Evolutionary conservation across 345 rosid genomes (phyloP), one percentile per base, ranked within the genome.

Genomic region (Xanthoceras sorbifolium): DNA sequence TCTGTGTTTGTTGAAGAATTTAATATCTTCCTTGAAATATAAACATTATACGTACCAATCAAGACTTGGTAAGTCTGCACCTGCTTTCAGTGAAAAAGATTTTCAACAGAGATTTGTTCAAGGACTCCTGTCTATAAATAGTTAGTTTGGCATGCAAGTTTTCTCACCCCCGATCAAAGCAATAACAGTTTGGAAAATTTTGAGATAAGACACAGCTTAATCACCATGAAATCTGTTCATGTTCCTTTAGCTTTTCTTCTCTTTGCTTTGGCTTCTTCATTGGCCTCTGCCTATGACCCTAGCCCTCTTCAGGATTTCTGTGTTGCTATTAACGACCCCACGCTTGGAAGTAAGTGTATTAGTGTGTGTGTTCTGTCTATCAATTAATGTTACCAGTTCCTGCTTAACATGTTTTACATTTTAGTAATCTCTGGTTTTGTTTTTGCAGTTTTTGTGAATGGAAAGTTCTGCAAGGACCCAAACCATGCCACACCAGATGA

Each of bases 401-500:
- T 3, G 2, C 22, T 14, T 20, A 12, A 62, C 20, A 12, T 3
- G 5, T 18, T 3, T 59, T 26, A 23, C 4, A 26, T 59, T 59
- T 59, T 15, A 15, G 52, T 46, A 46, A 11, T 46, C 52, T 46
- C 5, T 46, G 60, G 26, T n/a, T 54, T 54, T 54, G 60, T 18
- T 54, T 54, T 54, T 72, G 80, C 63, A 78, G 85, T 85, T 20
- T 85, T 83, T 52, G 85, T 82, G 67, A 80, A 85, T 31, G 88
- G 84, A 8, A 73, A 80, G 69, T 78, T 85, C 52, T 85, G 86
- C 79, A 82, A 76, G 72, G 79, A 85, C 72, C 88, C 81, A 0
- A 78, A 48, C 18, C 77, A 44, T 9, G 81, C 48, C n/a, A 78
- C 10, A 0, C 69, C 80, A 25, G 40, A 82, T 10, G 87, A 82